Conservation (phyloP, 2,329 filamentous ascomycete species). For the Fusarium oligoseptatum region DNA sequence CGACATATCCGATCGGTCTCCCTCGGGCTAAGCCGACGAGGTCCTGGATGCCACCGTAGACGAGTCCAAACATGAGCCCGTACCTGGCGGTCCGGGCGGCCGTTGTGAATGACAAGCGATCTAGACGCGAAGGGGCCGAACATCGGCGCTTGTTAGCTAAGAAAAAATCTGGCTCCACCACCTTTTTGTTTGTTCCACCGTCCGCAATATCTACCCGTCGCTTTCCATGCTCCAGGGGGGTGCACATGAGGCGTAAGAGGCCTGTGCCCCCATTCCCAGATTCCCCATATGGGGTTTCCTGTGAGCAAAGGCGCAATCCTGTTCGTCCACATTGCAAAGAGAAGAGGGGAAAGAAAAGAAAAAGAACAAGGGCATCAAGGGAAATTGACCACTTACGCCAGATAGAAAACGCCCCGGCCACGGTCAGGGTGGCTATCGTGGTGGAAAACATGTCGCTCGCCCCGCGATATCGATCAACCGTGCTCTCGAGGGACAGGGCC, state of each 20-base stretch:
- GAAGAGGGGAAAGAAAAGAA: constrained; percentile 1
- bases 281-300: constrained; percentile 36
- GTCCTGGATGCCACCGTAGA: constrained; percentile 87
- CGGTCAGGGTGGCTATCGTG: constrained; percentile 83
- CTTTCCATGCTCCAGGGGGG: constrained; percentile 35
- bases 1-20: constrained; percentile 80
- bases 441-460: constrained; percentile 84
- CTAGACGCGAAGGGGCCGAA: constrained; percentile 59
- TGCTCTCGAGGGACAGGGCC: constrained; percentile 87
- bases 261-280: constrained; percentile 18
- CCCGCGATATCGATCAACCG: constrained; percentile 80
- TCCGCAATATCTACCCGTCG: constrained; percentile 44
- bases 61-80: constrained; percentile 82
- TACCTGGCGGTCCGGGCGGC: constrained; percentile 83
- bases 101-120: constrained; percentile 83
- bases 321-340: constrained; percentile 25
- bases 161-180: constrained; percentile 29
- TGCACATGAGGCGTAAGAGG: background rate
- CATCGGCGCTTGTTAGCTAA: constrained; percentile 47
- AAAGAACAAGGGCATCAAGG: background rate
- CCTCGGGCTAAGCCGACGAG: constrained; percentile 76
- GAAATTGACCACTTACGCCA: constrained; percentile 72
- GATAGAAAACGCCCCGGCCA: constrained; percentile 88
- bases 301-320: constrained; percentile 15
- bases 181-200: background rate